phyloP scores from a whole-genome alignment of 768 basidiomycete genomes.

The Termitomyces sp. region DNA sequence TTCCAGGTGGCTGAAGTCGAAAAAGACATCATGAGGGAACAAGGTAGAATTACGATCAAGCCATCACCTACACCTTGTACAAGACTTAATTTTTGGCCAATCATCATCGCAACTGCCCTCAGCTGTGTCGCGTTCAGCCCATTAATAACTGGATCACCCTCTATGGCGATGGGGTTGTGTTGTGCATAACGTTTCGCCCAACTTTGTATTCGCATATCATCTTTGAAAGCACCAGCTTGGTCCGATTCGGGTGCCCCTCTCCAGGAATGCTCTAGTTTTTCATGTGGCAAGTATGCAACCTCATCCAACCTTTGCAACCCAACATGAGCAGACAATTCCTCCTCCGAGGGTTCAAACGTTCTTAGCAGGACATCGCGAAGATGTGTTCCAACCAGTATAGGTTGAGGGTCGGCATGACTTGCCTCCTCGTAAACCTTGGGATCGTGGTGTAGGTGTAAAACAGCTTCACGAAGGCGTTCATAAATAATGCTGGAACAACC shows the following conservation, averaged over 20 bases:
- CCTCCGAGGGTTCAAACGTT: conserved; percentile 36
- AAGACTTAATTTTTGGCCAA: conserved; percentile 71
- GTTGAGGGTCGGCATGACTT: conserved; percentile 32
- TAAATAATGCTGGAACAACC: conserved; percentile 62
- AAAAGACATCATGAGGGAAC: conserved; percentile 3
- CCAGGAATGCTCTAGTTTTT: conserved; percentile 30
- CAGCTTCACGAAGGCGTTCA: conserved; percentile 65
- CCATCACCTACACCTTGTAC: conserved; percentile 72
- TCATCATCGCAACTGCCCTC: conserved; percentile 81
- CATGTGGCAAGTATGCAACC: conserved; percentile 28
- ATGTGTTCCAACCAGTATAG: conserved; percentile 63
- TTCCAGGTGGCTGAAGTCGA: conserved; percentile 69
- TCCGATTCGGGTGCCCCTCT: conserved; percentile 6
- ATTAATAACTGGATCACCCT: conserved; percentile 70
- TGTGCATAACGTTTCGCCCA: conserved; percentile 72
- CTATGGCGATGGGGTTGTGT: conserved; percentile 54
- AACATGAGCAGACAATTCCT: conserved; percentile 23
- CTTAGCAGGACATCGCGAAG: conserved; percentile 68
- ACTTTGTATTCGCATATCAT: conserved; percentile 73
- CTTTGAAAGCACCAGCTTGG: conserved; percentile 49
- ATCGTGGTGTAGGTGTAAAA: conserved; percentile 51
- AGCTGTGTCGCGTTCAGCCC: conserved; percentile 74
- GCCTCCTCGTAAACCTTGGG: conserved; percentile 34
- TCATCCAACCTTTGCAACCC: conserved; percentile 35
- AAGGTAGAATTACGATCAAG: background rate